A percentile compares a stretch with the other conserved stretches of the same genome.
phyloP scores from a whole-genome alignment of 768 basidiomycete species.

The Mycena leptocephala region DNA sequence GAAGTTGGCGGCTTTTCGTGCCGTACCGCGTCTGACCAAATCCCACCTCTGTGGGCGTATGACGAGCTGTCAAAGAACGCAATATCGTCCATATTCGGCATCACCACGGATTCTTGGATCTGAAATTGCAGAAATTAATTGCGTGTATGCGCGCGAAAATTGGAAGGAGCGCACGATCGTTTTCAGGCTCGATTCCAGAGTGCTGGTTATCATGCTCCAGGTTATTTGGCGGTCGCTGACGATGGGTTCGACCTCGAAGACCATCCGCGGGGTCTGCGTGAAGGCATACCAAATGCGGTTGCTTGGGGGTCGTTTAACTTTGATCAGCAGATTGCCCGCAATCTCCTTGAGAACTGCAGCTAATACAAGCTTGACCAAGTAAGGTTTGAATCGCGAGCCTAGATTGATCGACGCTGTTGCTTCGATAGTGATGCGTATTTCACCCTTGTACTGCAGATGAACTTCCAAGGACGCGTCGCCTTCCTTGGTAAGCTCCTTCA shows the following conservation, averaged over 20 bases:
- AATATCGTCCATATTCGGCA: constrained; percentile 99
- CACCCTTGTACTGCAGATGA: constrained; percentile 88
- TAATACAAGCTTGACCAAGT: constrained; percentile 91
- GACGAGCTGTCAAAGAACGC: constrained; percentile 89
- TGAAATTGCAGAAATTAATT: constrained; percentile 47
- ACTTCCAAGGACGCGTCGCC: constrained; percentile 95
- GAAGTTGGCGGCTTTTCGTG: constrained; percentile 48
- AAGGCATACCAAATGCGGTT: constrained; percentile 98
- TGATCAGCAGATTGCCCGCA: constrained; percentile 92
- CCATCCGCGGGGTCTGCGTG: constrained; percentile 90
- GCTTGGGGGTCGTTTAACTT: constrained; percentile 95
- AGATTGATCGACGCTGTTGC: constrained; percentile 91
- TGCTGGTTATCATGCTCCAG: constrained; percentile 92
- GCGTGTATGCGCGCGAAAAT: neutral
- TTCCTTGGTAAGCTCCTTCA: constrained; percentile 96
- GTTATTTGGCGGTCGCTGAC: constrained; percentile 96
- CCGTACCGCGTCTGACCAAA: constrained; percentile 86
- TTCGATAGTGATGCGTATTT: constrained; percentile 91
- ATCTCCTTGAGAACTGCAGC: constrained; percentile 91
- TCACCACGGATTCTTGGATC: constrained; percentile 95
- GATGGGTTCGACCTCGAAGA: constrained; percentile 92
- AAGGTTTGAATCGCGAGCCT: constrained; percentile 89
- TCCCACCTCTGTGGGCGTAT: constrained; percentile 85
- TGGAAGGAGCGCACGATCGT: constrained; percentile 77
- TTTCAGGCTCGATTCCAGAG: constrained; percentile 90